A percentile compares a stretch with the other conserved stretches of the same genome.
These are phyloP conservation scores for Patellaria atrata DNA, from an alignment of 495 filamentous ascomycete species.

Conservation along the genomic window DNA sequence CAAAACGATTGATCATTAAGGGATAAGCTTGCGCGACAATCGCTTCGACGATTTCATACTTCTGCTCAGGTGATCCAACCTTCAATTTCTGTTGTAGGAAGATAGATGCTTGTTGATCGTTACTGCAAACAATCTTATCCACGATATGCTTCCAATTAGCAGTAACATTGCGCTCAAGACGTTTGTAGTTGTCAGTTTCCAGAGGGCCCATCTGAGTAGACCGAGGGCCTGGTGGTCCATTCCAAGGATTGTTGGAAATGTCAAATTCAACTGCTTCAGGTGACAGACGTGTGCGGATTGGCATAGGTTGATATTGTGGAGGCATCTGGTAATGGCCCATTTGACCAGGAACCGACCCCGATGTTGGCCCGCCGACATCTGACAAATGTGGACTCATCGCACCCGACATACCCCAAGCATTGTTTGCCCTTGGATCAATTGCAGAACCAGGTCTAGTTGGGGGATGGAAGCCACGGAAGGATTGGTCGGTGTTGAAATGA, in stretches of 20 bases:
- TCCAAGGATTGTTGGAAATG: conserved; percentile 33
- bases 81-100: conserved; percentile 99
- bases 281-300: conserved; percentile 67
- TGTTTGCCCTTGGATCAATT: conserved; percentile 21
- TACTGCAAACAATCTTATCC: conserved; percentile 98
- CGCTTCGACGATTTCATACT: conserved; percentile 89
- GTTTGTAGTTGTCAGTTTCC: conserved; percentile 94
- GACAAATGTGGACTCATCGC: conserved; percentile 10
- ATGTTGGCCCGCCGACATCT: too few relatives aligned
- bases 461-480: conserved; percentile 30
- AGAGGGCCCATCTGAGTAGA: conserved; percentile 54
- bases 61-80: conserved; percentile 87
- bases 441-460: conserved; percentile 28
- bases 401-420: conserved; percentile 9
- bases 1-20: conserved; percentile 92
- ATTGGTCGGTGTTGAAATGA: conserved; percentile 26
- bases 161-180: conserved; percentile 86
- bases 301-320: conserved; percentile 56
- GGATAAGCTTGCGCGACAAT: conserved; percentile 94
- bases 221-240: conserved; percentile 19
- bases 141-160: conserved; percentile 99
- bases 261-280: conserved; percentile 70
- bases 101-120: conserved; percentile 97
- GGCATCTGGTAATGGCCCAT: conserved; percentile 46
- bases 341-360: conserved; percentile 23